phyloP scores from a whole-genome alignment of 495 filamentous ascomycete genomes.

The Penicillium atrosanguineum region DNA sequence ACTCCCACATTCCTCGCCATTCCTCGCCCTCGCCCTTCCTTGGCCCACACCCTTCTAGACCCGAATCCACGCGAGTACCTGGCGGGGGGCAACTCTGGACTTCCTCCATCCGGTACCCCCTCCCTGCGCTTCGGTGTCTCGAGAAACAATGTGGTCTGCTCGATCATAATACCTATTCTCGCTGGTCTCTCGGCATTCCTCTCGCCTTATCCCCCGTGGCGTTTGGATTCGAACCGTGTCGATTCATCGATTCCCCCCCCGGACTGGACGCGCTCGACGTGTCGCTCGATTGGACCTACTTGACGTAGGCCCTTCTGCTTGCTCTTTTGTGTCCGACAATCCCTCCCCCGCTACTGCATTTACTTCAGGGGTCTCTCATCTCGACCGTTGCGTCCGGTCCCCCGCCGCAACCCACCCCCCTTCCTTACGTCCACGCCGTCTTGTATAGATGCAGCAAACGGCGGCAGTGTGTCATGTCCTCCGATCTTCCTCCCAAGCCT shows the following conservation, averaged over 20 bases:
- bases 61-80: constrained; percentile 6
- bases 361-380: not conserved
- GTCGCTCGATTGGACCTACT: constrained; percentile 13
- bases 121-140: constrained; percentile 15
- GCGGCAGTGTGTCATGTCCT: constrained; percentile 47
- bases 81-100: constrained; percentile 9
- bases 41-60: constrained; percentile 1
- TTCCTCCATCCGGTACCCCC: not conserved
- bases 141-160: constrained; percentile 39
- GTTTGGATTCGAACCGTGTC: constrained; percentile 21
- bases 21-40: constrained; percentile 5
- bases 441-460: constrained; percentile 41
- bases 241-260: constrained; percentile 3
- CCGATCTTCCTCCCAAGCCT: constrained; percentile 35
- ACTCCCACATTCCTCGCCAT: constrained; percentile 9
- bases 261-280: constrained; percentile 12
- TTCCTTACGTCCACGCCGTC: constrained; percentile 12
- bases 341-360: not conserved
- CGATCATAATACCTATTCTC: constrained; percentile 28
- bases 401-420: not conserved
- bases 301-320: constrained; percentile 9
- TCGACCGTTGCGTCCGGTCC: not conserved
- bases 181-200: constrained; percentile 12
- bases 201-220: constrained; percentile 15
- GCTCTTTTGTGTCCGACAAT: constrained; percentile 4